phyloP scores from a whole-genome alignment of 73 alveolate species.

The Symbiodinium pilosum region DNA sequence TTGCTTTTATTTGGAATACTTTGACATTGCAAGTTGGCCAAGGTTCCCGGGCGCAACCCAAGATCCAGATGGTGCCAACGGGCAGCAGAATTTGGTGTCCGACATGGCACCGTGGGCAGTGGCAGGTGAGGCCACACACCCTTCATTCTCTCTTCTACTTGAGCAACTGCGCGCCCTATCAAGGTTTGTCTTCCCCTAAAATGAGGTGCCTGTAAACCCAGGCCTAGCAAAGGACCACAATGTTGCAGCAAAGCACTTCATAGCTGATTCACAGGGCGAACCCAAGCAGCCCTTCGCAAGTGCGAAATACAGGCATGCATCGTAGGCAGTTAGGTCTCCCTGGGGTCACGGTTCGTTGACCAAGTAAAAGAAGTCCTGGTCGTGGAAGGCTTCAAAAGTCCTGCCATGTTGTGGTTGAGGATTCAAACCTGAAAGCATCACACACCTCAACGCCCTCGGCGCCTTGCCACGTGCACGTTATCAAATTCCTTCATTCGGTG shows the following conservation, averaged over 20 bases:
- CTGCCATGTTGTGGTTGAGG: not conserved
- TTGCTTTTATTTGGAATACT: no score
- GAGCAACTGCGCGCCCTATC: no score
- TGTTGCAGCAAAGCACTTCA: no score
- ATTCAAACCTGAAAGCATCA: no score
- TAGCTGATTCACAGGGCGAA: no score
- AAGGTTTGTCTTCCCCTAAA: no score
- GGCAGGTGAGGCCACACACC: no score
- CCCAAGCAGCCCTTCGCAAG: no score
- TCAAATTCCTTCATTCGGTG: slow-evolving; percentile 70
- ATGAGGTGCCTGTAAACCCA: no score
- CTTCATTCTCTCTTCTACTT: no score
- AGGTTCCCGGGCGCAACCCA: not conserved
- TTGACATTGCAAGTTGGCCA: no score
- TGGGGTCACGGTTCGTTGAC: slow-evolving; percentile 46
- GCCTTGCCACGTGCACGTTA: slow-evolving; percentile 69
- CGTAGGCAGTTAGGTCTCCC: not conserved
- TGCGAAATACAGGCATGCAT: not conserved
- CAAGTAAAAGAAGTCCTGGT: slow-evolving; percentile 65
- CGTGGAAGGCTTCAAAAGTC: slow-evolving; percentile 88
- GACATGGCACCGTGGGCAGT: no score
- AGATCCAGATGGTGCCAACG: not conserved
- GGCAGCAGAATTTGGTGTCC: not conserved
- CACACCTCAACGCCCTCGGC: not conserved
- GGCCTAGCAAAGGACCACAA: not conserved